phyloP scores from a whole-genome alignment of 2,329 filamentous ascomycete species.

The Hirsutella thompsonii region DNA sequence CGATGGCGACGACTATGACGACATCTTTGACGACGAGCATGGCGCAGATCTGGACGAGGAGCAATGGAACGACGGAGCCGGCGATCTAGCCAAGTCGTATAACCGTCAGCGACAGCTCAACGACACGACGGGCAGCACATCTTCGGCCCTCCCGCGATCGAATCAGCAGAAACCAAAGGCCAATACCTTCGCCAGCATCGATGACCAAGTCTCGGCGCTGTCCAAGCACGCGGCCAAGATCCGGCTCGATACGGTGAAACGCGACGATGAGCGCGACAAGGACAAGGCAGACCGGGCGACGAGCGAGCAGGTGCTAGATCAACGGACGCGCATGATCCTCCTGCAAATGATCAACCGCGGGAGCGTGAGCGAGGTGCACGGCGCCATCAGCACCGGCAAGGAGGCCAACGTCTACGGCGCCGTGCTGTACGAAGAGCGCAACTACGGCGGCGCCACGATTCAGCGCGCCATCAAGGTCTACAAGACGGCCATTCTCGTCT shows the following conservation, averaged over 20 bases:
- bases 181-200: constrained; percentile 67
- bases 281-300: constrained; percentile 92
- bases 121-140: constrained; percentile 17
- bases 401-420: constrained; percentile 98
- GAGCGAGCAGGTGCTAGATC: constrained; percentile 87
- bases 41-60: constrained; percentile 33
- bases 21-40: constrained; percentile 20
- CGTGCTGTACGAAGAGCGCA: constrained; percentile 45
- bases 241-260: constrained; percentile 55
- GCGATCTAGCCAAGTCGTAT: constrained; percentile 74
- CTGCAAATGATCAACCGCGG: constrained; percentile 92
- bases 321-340: constrained; percentile 87
- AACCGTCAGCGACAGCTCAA: constrained; percentile 69
- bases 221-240: constrained; percentile 79
- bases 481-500: constrained; percentile 94
- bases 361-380: constrained; percentile 81
- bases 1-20: constrained; percentile 11
- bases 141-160: constrained; percentile 47
- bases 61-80: constrained; percentile 43
- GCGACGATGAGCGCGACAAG: constrained; percentile 41
- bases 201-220: constrained; percentile 79
- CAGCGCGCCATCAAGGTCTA: constrained; percentile 96
- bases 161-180: constrained; percentile 69
- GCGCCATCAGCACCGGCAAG: constrained; percentile 91
- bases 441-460: constrained; percentile 31